Base-by-base conservation (phyloP, 2,329 filamentous ascomycete genomes). In the Dactylellina drechsleri region DNA sequence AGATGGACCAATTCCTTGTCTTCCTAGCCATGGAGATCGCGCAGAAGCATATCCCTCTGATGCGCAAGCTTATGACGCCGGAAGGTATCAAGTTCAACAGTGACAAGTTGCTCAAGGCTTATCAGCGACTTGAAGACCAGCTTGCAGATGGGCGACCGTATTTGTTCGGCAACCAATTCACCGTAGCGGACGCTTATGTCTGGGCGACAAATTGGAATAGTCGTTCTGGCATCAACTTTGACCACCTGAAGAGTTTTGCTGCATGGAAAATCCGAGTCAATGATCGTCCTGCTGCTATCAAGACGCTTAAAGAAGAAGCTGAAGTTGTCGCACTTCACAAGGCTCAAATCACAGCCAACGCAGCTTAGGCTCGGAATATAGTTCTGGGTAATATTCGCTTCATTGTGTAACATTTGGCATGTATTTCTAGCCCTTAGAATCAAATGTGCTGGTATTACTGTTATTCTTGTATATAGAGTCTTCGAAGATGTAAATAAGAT, bases 1-100 rank as follows among this genome's bases (percentile, higher is more conserved):
- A 50, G 12, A 50, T 50, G 47, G 47, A 50, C 16, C 47, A 50
- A 16, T 50, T 50, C 18, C 16, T 50, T 2, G 47, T 50, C 12
- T 50, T 50, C 47, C 47, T 50, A 2, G 47, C 47, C 16, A 50
- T 10, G 8, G 47, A 50, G 47, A 50, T 50, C 18, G 47, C 47
- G 15, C 47, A 50, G 47, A 50, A 50, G 47, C 47, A 50, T 18
- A 50, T 50, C 7, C 47, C 47, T 50, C 47, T 50, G 47, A 50
- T 50, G 47, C 47, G 47, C 16, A 50, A 50, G 47, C 16, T 50
- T 10, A 50, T 50, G 47, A 50, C 47, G 13, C 13, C 15, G 3
- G 47, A 50, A 20, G 47, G 47, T 10, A 50, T 50, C 47, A n/a
- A 50, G 12, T 50, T 50, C 47, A n/a, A 50, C 47, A 50, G 15